A percentile compares a stretch with the other conserved stretches of the same genome.
These are phyloP conservation scores for Penicillium freii DNA, from an alignment of 2,329 filamentous ascomycete genomes.

Conservation along the genomic window DNA sequence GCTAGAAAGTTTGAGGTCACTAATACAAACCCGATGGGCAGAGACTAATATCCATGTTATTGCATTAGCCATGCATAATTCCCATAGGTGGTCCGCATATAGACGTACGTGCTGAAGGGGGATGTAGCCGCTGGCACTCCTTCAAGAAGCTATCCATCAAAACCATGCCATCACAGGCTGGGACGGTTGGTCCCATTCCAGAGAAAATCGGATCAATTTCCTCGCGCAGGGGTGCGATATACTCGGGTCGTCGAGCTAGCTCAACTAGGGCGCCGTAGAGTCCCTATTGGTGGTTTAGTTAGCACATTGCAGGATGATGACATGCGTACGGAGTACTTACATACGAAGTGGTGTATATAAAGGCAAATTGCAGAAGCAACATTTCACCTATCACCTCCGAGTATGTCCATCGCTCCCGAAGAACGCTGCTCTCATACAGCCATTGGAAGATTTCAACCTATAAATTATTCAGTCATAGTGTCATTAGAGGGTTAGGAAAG, in stretches of 20 bases:
- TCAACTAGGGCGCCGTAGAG: constrained; percentile 20
- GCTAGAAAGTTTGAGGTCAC: constrained; percentile 17
- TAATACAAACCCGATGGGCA: constrained; percentile 22
- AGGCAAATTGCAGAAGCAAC: constrained; percentile 24
- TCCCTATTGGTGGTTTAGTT: constrained; percentile 8
- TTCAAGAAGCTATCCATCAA: constrained; percentile 23
- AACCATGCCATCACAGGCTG: constrained; percentile 19
- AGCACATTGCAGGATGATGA: neutral
- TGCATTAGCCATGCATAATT: constrained; percentile 3
- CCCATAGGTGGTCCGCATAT: neutral
- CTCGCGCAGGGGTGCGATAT: constrained; percentile 18
- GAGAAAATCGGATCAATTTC: constrained; percentile 11
- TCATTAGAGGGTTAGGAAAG: neutral
- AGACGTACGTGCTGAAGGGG: constrained; percentile 22
- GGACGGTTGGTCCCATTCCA: constrained; percentile 11
- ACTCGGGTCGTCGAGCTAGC: constrained; percentile 20
- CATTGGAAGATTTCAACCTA: constrained; percentile 25
- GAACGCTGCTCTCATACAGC: constrained; percentile 20
- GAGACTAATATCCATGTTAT: constrained; percentile 15
- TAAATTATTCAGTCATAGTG: neutral
- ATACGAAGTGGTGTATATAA: constrained; percentile 25
- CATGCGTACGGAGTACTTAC: constrained; percentile 5
- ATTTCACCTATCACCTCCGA: constrained; percentile 24
- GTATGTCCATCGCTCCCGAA: constrained; percentile 21
- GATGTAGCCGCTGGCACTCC: constrained; percentile 24